Evolutionary conservation across 2,329 filamentous ascomycete species (phyloP).

Genomic region (Lecanosticta acicola): DNA sequence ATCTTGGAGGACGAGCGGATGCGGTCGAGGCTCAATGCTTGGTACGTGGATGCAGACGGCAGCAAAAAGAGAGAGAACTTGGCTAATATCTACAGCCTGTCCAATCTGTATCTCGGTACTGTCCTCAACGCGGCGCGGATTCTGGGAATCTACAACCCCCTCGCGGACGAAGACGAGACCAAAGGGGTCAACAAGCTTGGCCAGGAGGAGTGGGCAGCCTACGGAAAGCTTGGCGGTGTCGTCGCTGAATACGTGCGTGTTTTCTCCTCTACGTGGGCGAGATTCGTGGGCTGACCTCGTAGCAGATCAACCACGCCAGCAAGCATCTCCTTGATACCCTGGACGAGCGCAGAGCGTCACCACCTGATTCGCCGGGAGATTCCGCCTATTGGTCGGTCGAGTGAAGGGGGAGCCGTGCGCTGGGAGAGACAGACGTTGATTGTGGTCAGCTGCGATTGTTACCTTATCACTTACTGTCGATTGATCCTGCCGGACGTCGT

Average conservation of each 20-base stretch:
- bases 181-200: background rate
- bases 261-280: background rate
- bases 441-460: too few species aligned
- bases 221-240: background rate
- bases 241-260: background rate
- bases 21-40: background rate
- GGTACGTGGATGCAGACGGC: conserved; percentile 1
- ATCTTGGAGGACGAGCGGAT: background rate
- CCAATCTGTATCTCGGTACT: background rate
- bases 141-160: background rate
- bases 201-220: background rate
- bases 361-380: too few species aligned
- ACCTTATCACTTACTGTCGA: too few species aligned
- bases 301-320: background rate
- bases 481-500: too few species aligned
- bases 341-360: too few species aligned
- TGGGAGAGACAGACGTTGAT: too few species aligned
- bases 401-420: too few species aligned
- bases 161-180: background rate
- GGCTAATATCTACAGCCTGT: background rate
- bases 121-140: background rate
- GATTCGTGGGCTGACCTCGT: background rate
- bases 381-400: too few species aligned
- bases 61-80: background rate
- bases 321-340: too few species aligned